Base-by-base conservation (phyloP, 192 early-diverging fungal genomes). In the Dimargaris cristalligena region DNA sequence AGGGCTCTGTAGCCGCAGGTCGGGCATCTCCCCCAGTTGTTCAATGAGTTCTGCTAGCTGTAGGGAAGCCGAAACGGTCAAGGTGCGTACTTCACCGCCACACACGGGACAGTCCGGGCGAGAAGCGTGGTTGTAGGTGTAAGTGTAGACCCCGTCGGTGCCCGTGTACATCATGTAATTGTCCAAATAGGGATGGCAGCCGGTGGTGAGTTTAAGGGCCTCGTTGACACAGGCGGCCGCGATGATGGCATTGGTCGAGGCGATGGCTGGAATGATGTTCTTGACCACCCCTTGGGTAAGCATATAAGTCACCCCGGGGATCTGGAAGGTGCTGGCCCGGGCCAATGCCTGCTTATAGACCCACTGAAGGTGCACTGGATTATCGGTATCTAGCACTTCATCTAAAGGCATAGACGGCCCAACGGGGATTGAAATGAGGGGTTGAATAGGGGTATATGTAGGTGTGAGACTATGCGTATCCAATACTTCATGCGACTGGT, bases 131-230 rank as follows among this genome's bases (percentile, higher is more conserved):
- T 83, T 73, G 68, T 94, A 96, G 0, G 90, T 87, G 63, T 88
- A 84, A 8, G 91, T 91, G 67, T 96, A 92, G 33, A 96, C 72
- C 26, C 91, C 88, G 35, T 81, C 80, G 63, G 92, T 88, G 45
- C 95, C 95, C 2, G 82, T 84, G 70, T 94, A 98, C 83, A 94
- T 88, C 88, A 97, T 87, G 67, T 94, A 97, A 68, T 97, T 95
- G 73, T 93, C 77, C 60, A 97, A 75, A 49, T 74, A 78, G 38
- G 79, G 75, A 20, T 85, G 83, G 59, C 85, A 80, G 23, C 67
- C 76, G 2, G 92, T 94, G 11, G 84, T 83, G 32, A 96, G 70
- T 71, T 98, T 98, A 67, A 92, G 82, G 0, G 89, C 92, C 71
- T 98, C 95, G 60, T 90, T 92, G 50, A 89, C 90, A 61, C 93